phyloP scores from a whole-genome alignment of 192 early-diverging fungal species.

The Linnemannia exigua region DNA sequence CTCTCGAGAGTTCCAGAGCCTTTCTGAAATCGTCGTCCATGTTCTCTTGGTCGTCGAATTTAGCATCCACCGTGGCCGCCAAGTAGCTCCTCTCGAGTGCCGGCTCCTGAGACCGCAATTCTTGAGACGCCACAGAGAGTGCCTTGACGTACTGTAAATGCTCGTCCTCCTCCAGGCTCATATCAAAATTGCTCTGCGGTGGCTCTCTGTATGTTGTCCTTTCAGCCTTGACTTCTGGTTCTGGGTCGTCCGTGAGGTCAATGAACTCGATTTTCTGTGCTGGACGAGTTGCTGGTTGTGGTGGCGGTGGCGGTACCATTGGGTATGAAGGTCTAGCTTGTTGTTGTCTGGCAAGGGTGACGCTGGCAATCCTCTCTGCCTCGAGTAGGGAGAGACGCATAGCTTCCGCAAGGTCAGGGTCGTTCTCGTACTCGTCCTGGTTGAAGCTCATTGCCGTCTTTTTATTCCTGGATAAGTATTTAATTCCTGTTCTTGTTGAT shows the following conservation, averaged over 20 bases:
- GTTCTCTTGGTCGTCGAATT: not conserved
- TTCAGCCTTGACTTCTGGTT: slow-evolving; percentile 15
- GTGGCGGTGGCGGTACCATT: not conserved
- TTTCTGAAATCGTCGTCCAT: slow-evolving; percentile 30
- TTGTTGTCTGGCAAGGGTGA: not conserved
- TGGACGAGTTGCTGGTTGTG: not conserved
- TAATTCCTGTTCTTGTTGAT: not conserved
- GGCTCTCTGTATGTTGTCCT: too few relatives aligned
- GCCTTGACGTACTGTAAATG: not conserved
- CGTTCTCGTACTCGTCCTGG: slow-evolving; percentile 28
- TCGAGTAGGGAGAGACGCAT: slow-evolving; percentile 45
- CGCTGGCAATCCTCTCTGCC: not conserved
- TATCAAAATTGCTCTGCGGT: not conserved
- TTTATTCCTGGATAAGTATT: not conserved
- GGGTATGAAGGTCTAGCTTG: not conserved
- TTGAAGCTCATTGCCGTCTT: slow-evolving; percentile 17
- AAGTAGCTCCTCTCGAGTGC: too few relatives aligned
- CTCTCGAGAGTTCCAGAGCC: slow-evolving; percentile 30
- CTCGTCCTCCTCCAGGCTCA: not conserved
- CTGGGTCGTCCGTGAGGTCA: slow-evolving; percentile 37
- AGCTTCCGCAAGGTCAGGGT: slow-evolving; percentile 35
- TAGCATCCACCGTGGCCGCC: not conserved
- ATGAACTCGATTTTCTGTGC: not conserved
- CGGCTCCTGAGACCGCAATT: not conserved
- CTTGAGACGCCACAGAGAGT: not conserved